Evolutionary conservation across 139 green algal species (phyloP), one percentile per base, ranked within the genome.

Genomic region (Trebouxia sp.): DNA sequence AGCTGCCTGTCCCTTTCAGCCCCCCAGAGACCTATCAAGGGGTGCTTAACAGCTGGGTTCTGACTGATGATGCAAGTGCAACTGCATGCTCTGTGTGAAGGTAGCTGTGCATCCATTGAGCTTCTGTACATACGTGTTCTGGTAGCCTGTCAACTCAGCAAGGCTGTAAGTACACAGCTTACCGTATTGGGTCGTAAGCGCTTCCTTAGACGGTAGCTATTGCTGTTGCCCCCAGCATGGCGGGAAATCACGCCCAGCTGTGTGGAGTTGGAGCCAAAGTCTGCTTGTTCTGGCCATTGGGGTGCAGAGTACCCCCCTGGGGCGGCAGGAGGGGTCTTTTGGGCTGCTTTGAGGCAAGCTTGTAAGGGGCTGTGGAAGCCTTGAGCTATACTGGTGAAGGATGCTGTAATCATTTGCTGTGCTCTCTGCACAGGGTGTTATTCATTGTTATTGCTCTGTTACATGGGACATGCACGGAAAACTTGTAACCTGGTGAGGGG

Each of bases 341-440:
- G 50, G 1, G 84, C 86, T 41, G 86, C 86, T 28, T 65, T 75
- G 62, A 94, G 55, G 69, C 75, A 86, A 3, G 42, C 62, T 17
- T 90, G 78, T 28, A 94, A 42, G 38, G 92, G 84, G 3, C n/a
- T 78, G 14, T 83, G 76, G 47, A 93, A 47, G 35, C 20, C 50
- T 38, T 38, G 0, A 77, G 62, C 12, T 28, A 91, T 32, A 0
- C 50, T 53, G 17, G 39, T 41, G 35, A 96, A 95, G 43, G 80
- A 65, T 9, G n/a, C 70, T 24, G 84, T 81, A 11, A 96, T 76
- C 17, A 97, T 82, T 58, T 87, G 80, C 82, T 89, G 89, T 48
- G 82, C 86, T 0, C 89, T 78, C 24, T 81, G 83, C 56, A 92
- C 26, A 70, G 3, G 20, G 12, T 30, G 14, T 17, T 6, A 45